Evolutionary conservation across 1,284 basidiomycete genomes (phyloP), one percentile per base, ranked within the genome.

Genomic region (Cystobasidium sp.): DNA sequence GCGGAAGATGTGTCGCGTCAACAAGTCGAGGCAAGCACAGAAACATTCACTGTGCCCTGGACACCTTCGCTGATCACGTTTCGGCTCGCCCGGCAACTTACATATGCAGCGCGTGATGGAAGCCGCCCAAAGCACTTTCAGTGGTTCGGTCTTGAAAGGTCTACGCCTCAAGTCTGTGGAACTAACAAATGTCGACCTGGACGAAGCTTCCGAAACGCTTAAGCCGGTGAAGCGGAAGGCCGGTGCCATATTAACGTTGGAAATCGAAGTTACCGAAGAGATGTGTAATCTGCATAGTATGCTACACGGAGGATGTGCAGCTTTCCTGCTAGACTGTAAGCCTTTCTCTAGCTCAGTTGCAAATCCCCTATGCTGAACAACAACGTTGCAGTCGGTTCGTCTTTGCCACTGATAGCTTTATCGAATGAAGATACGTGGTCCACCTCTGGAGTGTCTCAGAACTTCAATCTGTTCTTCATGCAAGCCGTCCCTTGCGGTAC

Each of bases 391-490:
- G 58, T 58, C 12, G 41, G 59, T 16, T 71, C 69, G 6, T 71
- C 69, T 7, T 22, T 71, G 61, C 69, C 69, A 44, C 61, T 71
- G 12, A 71, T 71, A 24, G 69, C 69, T 24, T 31, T 71, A 37
- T 62, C 59, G 22, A 64, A 71, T 37, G 16, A 41, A 16, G 59
- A 71, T 12, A 49, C 46, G 3, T 71, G 69, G 69, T 44, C 43
- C 3, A 52, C 59, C 5, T 71, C 69, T 20, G 69, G 69, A 18
- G 69, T 71, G 3, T 71, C 69, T 18, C 69, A 71, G 24, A 71
- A 71, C 41, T 71, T 71, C 61, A 71, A 71, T 37, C 55, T 71
- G 10, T 64, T 71, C 59, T 64, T 71, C 49, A 58, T 71, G 49
- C 47, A 46, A 4, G 58, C 69, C 31, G 52, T 71, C 1, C 69